These are phyloP conservation scores for Fusarium scirpi DNA, from an alignment of 2,329 filamentous ascomycete species.

Conservation along the genomic window DNA sequence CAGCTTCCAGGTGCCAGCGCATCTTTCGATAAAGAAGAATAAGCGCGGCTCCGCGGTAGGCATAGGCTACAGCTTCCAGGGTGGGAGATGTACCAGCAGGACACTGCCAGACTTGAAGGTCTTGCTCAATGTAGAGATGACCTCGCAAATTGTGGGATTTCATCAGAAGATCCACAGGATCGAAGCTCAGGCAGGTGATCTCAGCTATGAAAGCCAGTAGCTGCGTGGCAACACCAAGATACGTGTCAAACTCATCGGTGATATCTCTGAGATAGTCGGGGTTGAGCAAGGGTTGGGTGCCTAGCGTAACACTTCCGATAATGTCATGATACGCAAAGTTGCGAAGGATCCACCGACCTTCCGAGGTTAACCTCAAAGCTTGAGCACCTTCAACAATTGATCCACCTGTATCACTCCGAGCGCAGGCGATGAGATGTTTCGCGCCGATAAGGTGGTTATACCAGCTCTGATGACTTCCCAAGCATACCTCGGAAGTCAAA, in stretches of 20 bases:
- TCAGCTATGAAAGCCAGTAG: not conserved
- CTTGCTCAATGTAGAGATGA: not conserved
- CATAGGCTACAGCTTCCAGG: not conserved
- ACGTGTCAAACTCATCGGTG: not conserved
- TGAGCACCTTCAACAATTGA: not conserved
- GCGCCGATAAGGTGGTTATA: not conserved
- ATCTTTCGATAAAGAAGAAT: not conserved
- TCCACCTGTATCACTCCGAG: not conserved
- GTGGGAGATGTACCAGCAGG: not conserved
- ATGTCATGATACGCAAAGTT: not conserved
- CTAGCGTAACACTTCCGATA: not conserved
- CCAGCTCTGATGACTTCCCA: slow-evolving; percentile 1
- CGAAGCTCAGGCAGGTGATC: not conserved
- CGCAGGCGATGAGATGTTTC: not conserved
- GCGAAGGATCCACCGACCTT: not conserved
- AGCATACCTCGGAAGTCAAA: not conserved
- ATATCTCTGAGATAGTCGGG: not conserved
- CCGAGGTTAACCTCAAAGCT: not conserved
- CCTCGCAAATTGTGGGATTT: accelerated
- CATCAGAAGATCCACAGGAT: not conserved
- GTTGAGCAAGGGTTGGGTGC: not conserved
- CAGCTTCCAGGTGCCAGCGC: not conserved
- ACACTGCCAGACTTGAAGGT: not conserved
- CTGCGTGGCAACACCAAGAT: not conserved
- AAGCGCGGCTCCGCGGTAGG: not conserved